Conservation (phyloP, 1,284 basidiomycete genomes). For the Singerocomus rubriflavus region DNA sequence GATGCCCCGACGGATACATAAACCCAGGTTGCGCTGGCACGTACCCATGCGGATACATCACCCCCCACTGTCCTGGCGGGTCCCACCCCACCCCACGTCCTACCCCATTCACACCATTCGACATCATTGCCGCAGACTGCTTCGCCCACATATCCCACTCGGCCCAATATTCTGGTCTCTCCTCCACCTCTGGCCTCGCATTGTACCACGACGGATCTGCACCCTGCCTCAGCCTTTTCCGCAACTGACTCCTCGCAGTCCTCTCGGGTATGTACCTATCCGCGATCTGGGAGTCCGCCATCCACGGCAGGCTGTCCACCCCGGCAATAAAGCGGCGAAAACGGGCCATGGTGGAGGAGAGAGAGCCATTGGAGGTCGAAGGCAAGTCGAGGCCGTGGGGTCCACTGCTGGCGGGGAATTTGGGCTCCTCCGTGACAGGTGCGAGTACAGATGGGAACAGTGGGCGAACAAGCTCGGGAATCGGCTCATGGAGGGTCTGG, state of each 20-base stretch:
- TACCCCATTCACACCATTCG: neutral
- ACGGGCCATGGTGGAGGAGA: constrained; percentile 16
- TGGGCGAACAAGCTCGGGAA: neutral
- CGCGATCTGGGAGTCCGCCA: constrained; percentile 19
- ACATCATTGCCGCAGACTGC: constrained; percentile 19
- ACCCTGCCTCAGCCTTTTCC: constrained; percentile 11
- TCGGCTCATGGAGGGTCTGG: constrained; percentile 21
- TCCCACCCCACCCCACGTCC: neutral
- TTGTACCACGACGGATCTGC: constrained; percentile 29
- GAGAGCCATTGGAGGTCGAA: constrained; percentile 6
- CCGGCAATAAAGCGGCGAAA: constrained; percentile 19
- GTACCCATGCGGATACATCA: constrained; percentile 22
- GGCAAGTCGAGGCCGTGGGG: neutral
- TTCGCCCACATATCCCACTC: constrained; percentile 30
- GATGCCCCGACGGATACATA: constrained; percentile 17
- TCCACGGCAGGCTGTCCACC: constrained; percentile 25
- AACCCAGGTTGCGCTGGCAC: constrained; percentile 10
- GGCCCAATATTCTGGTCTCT: constrained; percentile 11
- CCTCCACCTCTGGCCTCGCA: constrained; percentile 1
- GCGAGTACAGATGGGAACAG: neutral
- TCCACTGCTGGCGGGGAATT: neutral
- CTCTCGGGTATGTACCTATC: constrained; percentile 22
- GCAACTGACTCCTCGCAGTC: constrained; percentile 17
- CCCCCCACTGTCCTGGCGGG: constrained; percentile 2
- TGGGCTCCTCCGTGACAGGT: neutral